Evolutionary conservation across 805 yeast genomes (phyloP).

Genomic region (Middelhovenomyces tepae): DNA sequence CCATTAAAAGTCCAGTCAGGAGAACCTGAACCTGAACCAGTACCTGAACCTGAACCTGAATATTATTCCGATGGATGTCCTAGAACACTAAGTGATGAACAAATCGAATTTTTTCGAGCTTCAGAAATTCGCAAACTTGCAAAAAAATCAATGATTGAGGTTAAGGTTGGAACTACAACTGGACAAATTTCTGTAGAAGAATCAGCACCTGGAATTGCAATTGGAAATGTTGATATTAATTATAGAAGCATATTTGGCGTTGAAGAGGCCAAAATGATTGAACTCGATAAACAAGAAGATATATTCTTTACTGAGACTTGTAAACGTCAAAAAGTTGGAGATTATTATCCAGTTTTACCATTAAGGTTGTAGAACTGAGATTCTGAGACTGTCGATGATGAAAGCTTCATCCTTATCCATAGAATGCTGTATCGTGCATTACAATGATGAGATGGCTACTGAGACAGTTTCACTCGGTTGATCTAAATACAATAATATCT

Average conservation of each 20-base stretch:
- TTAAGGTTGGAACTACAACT: too few relatives aligned
- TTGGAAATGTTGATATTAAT: neutral
- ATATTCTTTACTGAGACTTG: slow-evolving; percentile 3
- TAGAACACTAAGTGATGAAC: slow-evolving; percentile 19
- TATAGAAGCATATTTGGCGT: slow-evolving; percentile 12
- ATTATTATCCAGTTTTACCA: slow-evolving; percentile 16
- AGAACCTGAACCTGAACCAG: neutral
- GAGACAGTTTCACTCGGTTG: too few relatives aligned
- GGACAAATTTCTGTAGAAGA: too few relatives aligned
- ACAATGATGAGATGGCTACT: too few relatives aligned
- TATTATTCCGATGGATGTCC: slow-evolving; percentile 17
- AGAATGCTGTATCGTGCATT: too few relatives aligned
- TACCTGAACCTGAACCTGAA: slow-evolving; percentile 1
- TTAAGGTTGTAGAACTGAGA: slow-evolving; percentile 1
- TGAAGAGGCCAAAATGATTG: slow-evolving; percentile 2
- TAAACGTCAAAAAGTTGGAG: slow-evolving; percentile 1
- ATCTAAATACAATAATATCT: slow-evolving; percentile 84
- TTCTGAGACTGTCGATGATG: slow-evolving; percentile 7
- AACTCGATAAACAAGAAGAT: slow-evolving; percentile 10
- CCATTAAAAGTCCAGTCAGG: too few relatives aligned
- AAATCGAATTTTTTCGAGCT: slow-evolving; percentile 16
- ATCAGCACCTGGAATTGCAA: slow-evolving; percentile 7
- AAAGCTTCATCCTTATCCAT: slow-evolving; percentile 15
- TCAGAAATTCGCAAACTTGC: too few relatives aligned
- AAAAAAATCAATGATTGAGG: too few relatives aligned